A percentile compares a stretch with the other conserved stretches of the same genome.
phyloP scores from a whole-genome alignment of 305 asterid genomes.

The Fraxinus dipetala region DNA sequence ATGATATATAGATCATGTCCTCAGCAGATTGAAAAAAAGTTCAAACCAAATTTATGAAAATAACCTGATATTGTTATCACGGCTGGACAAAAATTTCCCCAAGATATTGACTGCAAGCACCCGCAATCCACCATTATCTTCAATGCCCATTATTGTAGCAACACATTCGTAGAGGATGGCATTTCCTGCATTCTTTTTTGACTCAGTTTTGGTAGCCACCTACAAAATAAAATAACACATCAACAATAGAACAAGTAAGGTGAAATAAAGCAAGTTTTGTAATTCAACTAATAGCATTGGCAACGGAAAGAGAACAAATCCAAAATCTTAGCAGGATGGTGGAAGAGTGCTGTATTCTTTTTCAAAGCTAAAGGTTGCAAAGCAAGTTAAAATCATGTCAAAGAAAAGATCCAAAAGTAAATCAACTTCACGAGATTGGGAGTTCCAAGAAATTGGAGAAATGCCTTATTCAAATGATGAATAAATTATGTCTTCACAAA shows the following conservation, averaged over 20 bases:
- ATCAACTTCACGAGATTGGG: neutral
- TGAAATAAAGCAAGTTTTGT: neutral
- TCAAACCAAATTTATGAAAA: slow-evolving; percentile 28
- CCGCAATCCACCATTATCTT: slow-evolving; percentile 93
- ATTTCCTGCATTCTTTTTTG: slow-evolving; percentile 93
- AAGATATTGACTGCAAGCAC: slow-evolving; percentile 91
- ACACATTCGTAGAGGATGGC: slow-evolving; percentile 97
- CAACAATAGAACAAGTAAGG: neutral
- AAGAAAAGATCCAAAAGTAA: neutral
- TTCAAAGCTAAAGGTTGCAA: neutral
- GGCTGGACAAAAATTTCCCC: slow-evolving; percentile 97
- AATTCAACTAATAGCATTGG: neutral
- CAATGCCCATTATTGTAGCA: slow-evolving; percentile 82
- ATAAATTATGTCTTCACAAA: neutral
- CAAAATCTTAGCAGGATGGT: neutral
- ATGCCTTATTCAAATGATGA: neutral
- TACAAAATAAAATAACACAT: slow-evolving; percentile 29
- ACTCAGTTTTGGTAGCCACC: slow-evolving; percentile 98
- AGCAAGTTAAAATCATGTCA: neutral
- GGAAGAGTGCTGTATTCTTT: neutral
- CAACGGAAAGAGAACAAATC: neutral
- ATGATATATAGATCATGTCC: neutral
- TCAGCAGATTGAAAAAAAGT: slow-evolving; percentile 2
- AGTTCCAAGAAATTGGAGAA: neutral
- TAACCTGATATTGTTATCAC: slow-evolving; percentile 95